These are phyloP conservation scores for Bruguiera parviflora DNA, from an alignment of 345 rosid genomes.

Conservation along the genomic window DNA sequence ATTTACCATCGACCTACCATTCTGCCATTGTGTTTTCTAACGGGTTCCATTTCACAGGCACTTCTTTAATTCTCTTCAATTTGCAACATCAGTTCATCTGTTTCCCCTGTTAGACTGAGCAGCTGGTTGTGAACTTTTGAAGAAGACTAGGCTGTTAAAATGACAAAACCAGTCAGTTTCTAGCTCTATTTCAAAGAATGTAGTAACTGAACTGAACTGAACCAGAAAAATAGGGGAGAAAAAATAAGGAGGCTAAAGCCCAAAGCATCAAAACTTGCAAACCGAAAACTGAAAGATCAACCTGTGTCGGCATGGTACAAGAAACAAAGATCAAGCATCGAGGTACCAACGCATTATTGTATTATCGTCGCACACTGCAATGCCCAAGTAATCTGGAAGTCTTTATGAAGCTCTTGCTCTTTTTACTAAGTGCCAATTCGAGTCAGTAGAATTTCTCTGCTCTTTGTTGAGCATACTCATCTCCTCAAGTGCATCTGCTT, in stretches of 20 bases:
- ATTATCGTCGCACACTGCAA: background rate
- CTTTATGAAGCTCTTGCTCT: slow-evolving; percentile 18
- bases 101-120: slow-evolving; percentile 28
- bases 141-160: slow-evolving; percentile 25
- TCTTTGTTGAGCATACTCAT: slow-evolving; percentile 36
- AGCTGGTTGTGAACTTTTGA: slow-evolving; percentile 29
- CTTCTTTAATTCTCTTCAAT: slow-evolving; percentile 28
- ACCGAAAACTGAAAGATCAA: too few species aligned
- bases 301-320: too few species aligned
- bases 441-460: slow-evolving; percentile 39
- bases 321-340: too few species aligned
- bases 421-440: slow-evolving; percentile 30
- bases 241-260: too few species aligned
- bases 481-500: slow-evolving; percentile 36
- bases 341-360: too few species aligned
- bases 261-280: too few species aligned
- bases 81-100: slow-evolving; percentile 28
- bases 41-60: slow-evolving; percentile 18
- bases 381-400: slow-evolving; percentile 38
- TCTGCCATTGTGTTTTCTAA: slow-evolving; percentile 18
- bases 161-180: background rate
- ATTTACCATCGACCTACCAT: slow-evolving; percentile 17
- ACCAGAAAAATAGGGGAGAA: too few species aligned
- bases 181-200: too few species aligned
- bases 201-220: too few species aligned